These are phyloP conservation scores for Fusarium sp. DNA, from an alignment of 2,329 filamentous ascomycete genomes.

Conservation along the genomic window DNA sequence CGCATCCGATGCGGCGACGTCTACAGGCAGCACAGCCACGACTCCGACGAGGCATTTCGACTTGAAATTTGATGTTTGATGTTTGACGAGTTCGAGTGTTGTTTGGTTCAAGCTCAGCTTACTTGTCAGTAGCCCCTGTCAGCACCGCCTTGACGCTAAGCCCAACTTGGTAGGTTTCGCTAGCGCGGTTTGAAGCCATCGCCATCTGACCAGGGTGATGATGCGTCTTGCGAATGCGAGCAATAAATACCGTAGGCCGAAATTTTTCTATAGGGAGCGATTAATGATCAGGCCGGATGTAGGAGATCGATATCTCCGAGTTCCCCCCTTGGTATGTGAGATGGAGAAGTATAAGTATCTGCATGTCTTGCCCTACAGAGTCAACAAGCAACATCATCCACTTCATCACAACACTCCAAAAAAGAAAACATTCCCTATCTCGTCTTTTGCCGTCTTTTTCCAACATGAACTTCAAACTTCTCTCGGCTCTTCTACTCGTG, in stretches of 20 bases:
- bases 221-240: background rate
- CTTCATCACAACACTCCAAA: background rate
- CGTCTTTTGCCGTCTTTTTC: too few species aligned
- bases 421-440: background rate
- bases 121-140: background rate
- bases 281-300: background rate
- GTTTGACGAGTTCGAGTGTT: background rate
- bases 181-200: constrained; percentile 5
- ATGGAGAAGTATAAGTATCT: background rate
- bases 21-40: background rate
- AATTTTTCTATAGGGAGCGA: background rate
- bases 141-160: background rate
- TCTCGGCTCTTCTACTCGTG: background rate
- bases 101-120: background rate
- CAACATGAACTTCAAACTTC: background rate
- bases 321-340: background rate
- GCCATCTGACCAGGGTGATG: background rate
- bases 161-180: constrained; percentile 9
- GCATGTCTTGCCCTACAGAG: background rate
- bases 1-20: background rate
- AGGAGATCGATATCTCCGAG: background rate
- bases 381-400: background rate
- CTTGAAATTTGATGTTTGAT: background rate
- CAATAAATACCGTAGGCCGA: background rate
- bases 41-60: background rate